Evolutionary conservation across 257 asterid species (phyloP), one percentile per base, ranked within the genome.

Genomic region (Galeopsis tetrahit): DNA sequence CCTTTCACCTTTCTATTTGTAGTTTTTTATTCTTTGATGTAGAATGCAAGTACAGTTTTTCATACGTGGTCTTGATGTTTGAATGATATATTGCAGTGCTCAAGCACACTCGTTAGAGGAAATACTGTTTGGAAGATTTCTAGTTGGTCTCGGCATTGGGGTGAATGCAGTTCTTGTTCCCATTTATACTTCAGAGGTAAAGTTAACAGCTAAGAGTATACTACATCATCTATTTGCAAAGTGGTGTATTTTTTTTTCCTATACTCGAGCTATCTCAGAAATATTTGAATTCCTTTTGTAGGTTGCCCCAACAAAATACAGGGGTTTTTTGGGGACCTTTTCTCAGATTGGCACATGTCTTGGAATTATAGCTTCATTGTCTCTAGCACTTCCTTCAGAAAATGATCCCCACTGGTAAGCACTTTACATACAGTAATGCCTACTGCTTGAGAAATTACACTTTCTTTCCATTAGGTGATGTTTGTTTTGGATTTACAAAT

Each of bases 121-220:
- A 73, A 86, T 92, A 81, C 90, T 90, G 15, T 82, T 61, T 68
- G 98, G 98, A 63, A 88, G 96, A 75, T 90, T 92, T 78, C 88
- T 90, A 34, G 96, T 88, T 70, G 98, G 98, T 75, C 92, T 92
- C 62, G 96, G 96, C 32, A 85, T 92, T 76, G 98, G 98, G 74
- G 98, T 88, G 76, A 90, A 90, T 82, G 87, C 96, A 11, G 98
- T 90, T 76, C 90, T 92, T 57, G 96, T 92, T 81, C 96, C 98
- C 64, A 82, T 92, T 63, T 92, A 90, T 81, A 80, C 87, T 77
- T 90, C 96, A n/a, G 96, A 92, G 96, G 98, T 92, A 86, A 74
- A 35, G 14, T 60, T 69, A 42, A 38, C 46, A 34, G 13, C 72
- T 40, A 65, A 38, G 61, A 28, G 33, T 60, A 52, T 48, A 34